A percentile compares a stretch with the other conserved stretches of the same genome.
These are phyloP conservation scores for Leishmania major DNA, from an alignment of 208 protist genomes.

Conservation along the genomic window DNA sequence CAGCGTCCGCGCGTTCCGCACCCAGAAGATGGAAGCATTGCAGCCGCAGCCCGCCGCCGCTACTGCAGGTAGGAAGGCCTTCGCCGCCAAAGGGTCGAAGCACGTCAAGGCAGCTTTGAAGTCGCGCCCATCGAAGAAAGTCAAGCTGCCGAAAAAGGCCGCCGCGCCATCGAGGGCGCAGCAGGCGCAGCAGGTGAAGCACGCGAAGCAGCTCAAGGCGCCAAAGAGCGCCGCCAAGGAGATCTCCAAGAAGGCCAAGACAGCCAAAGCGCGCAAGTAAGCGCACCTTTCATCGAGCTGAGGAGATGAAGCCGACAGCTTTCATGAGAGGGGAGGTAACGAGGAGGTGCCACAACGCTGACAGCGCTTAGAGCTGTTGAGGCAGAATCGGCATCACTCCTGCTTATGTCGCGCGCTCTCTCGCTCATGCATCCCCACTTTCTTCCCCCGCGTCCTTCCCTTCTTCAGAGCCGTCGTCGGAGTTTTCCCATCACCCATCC, in stretches of 20 bases:
- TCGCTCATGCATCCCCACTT: not conserved
- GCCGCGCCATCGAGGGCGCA: slow-evolving; percentile 1
- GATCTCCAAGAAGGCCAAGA: slow-evolving; percentile 21
- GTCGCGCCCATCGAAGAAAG: slow-evolving; percentile 8
- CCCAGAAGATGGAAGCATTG: slow-evolving; percentile 22
- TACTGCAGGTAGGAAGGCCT: slow-evolving; percentile 19
- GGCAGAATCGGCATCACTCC: not conserved
- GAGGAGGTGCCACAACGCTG: not conserved
- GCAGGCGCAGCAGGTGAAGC: not conserved
- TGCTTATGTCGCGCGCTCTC: not conserved
- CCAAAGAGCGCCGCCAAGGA: slow-evolving; percentile 20
- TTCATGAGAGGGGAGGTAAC: not conserved
- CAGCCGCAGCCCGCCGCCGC: not conserved
- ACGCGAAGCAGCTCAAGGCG: not conserved
- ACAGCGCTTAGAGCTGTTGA: not conserved
- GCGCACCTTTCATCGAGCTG: not conserved
- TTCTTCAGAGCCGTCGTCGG: not conserved
- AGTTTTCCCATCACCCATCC: not conserved
- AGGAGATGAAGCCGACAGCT: not conserved
- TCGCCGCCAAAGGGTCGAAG: slow-evolving; percentile 10
- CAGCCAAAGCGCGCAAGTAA: slow-evolving; percentile 10
- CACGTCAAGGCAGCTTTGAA: slow-evolving; percentile 3
- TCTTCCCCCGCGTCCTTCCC: too few species aligned
- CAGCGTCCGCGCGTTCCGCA: slow-evolving; percentile 24
- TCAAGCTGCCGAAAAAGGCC: slow-evolving; percentile 22